Conservation (phyloP, 768 basidiomycete species). For the Mycena epipterygia region DNA sequence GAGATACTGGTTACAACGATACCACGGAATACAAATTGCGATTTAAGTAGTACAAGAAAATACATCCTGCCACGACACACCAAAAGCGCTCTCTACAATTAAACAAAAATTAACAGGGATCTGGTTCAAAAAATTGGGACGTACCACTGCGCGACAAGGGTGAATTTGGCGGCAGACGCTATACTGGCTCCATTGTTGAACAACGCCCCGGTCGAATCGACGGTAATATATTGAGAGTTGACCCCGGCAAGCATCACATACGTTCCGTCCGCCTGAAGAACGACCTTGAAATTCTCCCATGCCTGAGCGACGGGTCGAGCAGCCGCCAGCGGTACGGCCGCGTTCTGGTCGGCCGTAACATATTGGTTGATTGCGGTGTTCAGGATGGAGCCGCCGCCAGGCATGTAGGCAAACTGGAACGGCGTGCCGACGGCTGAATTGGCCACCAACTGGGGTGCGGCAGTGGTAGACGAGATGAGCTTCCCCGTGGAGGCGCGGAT, state of each 20-base stretch:
- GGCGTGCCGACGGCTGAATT: conserved; percentile 36
- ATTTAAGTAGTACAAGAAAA: too few species aligned
- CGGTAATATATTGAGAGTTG: conserved; percentile 45
- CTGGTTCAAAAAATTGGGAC: not conserved
- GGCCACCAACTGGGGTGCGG: conserved; percentile 43
- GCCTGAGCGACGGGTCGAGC: conserved; percentile 43
- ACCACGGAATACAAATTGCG: too few species aligned
- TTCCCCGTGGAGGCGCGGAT: conserved; percentile 43
- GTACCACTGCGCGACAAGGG: conserved; percentile 33
- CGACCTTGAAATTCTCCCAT: conserved; percentile 48
- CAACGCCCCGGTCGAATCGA: conserved; percentile 42
- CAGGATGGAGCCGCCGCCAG: conserved; percentile 47
- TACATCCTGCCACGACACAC: too few species aligned
- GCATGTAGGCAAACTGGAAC: conserved; percentile 46
- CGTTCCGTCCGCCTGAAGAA: conserved; percentile 39
- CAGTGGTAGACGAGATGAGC: conserved; percentile 39
- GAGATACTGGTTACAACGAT: too few species aligned
- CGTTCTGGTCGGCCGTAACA: conserved; percentile 50
- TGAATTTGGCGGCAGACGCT: conserved; percentile 43
- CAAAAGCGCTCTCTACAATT: too few species aligned
- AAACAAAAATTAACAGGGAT: too few species aligned
- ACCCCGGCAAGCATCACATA: conserved; percentile 49
- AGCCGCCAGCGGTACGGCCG: conserved; percentile 43
- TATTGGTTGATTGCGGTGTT: conserved; percentile 41
- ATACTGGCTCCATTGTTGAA: conserved; percentile 45